These are phyloP conservation scores for Papiliotrema fonsecae DNA, from an alignment of 1,284 basidiomycete genomes.

Conservation along the genomic window DNA sequence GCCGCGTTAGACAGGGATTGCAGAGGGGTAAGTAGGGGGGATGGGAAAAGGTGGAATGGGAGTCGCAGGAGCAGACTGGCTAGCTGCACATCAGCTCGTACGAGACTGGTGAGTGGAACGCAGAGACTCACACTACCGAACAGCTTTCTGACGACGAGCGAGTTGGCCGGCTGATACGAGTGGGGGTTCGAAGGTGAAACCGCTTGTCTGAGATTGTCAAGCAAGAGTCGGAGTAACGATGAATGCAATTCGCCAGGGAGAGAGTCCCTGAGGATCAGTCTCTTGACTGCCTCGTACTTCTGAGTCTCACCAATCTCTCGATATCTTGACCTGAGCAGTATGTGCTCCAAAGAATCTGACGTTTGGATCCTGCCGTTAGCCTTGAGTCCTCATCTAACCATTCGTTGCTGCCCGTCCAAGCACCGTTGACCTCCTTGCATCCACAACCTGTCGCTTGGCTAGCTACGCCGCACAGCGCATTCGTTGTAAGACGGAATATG, in stretches of 20 bases:
- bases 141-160: slow-evolving; percentile 71
- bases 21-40: slow-evolving; percentile 37
- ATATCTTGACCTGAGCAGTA: slow-evolving; percentile 84
- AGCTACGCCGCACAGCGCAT: too few relatives aligned
- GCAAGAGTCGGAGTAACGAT: slow-evolving; percentile 36
- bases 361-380: slow-evolving; percentile 56
- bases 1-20: slow-evolving; percentile 29
- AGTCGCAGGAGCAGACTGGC: slow-evolving; percentile 39
- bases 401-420: neutral
- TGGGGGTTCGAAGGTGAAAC: slow-evolving; percentile 33
- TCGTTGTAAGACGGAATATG: too few relatives aligned
- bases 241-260: slow-evolving; percentile 41
- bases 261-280: slow-evolving; percentile 33
- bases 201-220: slow-evolving; percentile 35
- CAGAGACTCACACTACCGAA: slow-evolving; percentile 67
- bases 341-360: slow-evolving; percentile 90
- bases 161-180: slow-evolving; percentile 36
- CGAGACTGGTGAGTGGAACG: neutral
- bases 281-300: neutral
- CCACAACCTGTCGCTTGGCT: too few relatives aligned
- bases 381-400: too few relatives aligned
- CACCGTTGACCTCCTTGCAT: neutral
- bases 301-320: slow-evolving; percentile 69
- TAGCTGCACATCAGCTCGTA: slow-evolving; percentile 21
- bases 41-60: slow-evolving; percentile 36